Conservation (phyloP, 2,329 filamentous ascomycete genomes). For the Escovopsis sp. region DNA sequence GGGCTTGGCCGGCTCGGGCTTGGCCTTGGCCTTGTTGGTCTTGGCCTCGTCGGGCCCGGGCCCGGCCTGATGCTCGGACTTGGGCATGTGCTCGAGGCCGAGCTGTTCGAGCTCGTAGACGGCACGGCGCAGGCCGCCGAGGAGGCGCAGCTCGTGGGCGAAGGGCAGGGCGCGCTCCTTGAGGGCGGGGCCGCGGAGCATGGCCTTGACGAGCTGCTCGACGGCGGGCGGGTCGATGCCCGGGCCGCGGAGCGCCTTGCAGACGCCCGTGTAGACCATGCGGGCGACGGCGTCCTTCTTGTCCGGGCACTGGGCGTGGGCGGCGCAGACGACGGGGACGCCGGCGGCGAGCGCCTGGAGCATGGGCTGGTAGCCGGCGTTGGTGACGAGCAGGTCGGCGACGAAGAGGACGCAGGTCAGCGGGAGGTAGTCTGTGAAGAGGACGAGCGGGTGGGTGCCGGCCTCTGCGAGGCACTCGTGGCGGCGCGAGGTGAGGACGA, state of each 20-base stretch:
- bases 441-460: constrained; percentile 13
- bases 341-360: constrained; percentile 21
- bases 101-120: constrained; percentile 17
- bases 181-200: too few relatives aligned
- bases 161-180: constrained; percentile 9
- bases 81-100: neutral
- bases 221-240: constrained; percentile 1
- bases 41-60: too few relatives aligned
- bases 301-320: constrained; percentile 17
- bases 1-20: too few relatives aligned
- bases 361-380: constrained; percentile 23
- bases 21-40: too few relatives aligned
- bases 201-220: too few relatives aligned
- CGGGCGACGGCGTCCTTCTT: constrained; percentile 23
- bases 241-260: too few relatives aligned
- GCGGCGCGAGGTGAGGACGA: constrained; percentile 19
- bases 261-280: constrained; percentile 6
- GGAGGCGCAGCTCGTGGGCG: constrained; percentile 13
- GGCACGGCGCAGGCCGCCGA: constrained; percentile 14
- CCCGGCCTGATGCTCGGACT: too few relatives aligned
- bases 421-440: constrained; percentile 20
- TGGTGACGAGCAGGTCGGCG: constrained; percentile 20
- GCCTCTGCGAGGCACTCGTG: constrained; percentile 12
- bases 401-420: constrained; percentile 21
- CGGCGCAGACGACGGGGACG: constrained; percentile 21